These are phyloP conservation scores for Pestalotiopsis sp. DNA, from an alignment of 2,329 filamentous ascomycete genomes.

Conservation along the genomic window DNA sequence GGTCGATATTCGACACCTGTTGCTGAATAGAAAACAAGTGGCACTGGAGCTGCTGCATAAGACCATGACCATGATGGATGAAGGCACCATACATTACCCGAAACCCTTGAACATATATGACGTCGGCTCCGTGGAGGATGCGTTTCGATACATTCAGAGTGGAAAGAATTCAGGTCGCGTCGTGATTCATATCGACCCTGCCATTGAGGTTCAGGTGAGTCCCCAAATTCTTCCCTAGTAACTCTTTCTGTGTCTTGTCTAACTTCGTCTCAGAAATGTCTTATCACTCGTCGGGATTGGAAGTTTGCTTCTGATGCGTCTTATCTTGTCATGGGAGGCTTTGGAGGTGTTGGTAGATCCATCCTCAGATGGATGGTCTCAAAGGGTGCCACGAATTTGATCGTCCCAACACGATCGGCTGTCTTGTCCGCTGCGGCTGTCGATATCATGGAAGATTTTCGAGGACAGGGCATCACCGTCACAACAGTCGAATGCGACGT, in stretches of 20 bases:
- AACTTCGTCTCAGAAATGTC: neutral
- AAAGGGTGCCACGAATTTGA: slow-evolving; percentile 49
- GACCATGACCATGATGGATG: slow-evolving; percentile 26
- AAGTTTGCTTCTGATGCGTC: slow-evolving; percentile 41
- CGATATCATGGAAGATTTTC: slow-evolving; percentile 14
- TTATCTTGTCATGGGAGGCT: slow-evolving; percentile 55
- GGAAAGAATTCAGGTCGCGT: slow-evolving; percentile 44
- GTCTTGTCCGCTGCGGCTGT: slow-evolving; percentile 17
- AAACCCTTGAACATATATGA: slow-evolving; percentile 34
- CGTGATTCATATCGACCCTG: slow-evolving; percentile 42
- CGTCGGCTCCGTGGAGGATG: slow-evolving; percentile 37
- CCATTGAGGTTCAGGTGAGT: slow-evolving; percentile 42
- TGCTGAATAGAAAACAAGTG: slow-evolving; percentile 34
- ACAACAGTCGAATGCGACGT: neutral
- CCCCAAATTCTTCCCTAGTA: neutral
- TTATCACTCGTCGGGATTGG: slow-evolving; percentile 31
- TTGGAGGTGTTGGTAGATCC: slow-evolving; percentile 53
- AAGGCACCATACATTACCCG: slow-evolving; percentile 27
- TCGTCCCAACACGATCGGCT: slow-evolving; percentile 36
- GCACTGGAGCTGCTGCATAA: slow-evolving; percentile 24
- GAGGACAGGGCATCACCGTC: neutral
- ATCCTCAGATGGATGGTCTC: slow-evolving; percentile 51
- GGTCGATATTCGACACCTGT: slow-evolving; percentile 40
- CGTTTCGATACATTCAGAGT: slow-evolving; percentile 45
- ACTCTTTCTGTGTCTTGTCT: neutral